phyloP scores from a whole-genome alignment of 2,329 filamentous ascomycete genomes.

The Coniella vitis region DNA sequence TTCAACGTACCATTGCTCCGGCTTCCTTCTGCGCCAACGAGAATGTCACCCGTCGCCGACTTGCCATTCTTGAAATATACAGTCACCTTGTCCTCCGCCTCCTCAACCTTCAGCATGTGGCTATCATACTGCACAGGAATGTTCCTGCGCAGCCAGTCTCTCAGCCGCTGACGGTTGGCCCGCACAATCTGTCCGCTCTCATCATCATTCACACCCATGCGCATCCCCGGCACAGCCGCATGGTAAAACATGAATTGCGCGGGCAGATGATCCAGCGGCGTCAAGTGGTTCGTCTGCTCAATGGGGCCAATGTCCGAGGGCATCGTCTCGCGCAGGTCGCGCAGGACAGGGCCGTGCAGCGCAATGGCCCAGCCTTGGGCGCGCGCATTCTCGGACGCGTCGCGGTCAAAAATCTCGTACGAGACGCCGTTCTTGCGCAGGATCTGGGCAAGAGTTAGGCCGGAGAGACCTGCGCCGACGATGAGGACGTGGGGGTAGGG shows the following conservation, averaged over 20 bases:
- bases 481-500: conserved; percentile 28
- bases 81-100: conserved; percentile 28
- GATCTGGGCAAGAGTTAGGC: conserved; percentile 34
- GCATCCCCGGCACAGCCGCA: conserved; percentile 6
- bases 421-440: conserved; percentile 27
- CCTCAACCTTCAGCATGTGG: conserved; percentile 26
- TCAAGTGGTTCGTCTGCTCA: conserved; percentile 19
- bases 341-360: conserved; percentile 22
- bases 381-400: conserved; percentile 21
- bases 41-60: conserved; percentile 33
- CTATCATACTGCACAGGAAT: conserved; percentile 34
- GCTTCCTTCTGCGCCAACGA: conserved; percentile 41
- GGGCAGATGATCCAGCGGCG: conserved; percentile 19
- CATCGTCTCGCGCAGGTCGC: conserved; percentile 19
- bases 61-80: conserved; percentile 38
- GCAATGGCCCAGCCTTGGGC: conserved; percentile 27
- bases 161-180: conserved; percentile 24
- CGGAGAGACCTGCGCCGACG: conserved; percentile 34
- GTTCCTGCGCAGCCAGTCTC: conserved; percentile 22
- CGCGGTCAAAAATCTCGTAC: conserved; percentile 33
- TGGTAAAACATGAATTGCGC: conserved; percentile 20
- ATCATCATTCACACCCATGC: conserved; percentile 20
- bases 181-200: conserved; percentile 25
- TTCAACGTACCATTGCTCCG: conserved; percentile 22
- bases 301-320: conserved; percentile 20